Evolutionary conservation across 208 protist species (phyloP), one percentile per base, ranked within the genome.

Genomic region (Crithidia expoeki): DNA sequence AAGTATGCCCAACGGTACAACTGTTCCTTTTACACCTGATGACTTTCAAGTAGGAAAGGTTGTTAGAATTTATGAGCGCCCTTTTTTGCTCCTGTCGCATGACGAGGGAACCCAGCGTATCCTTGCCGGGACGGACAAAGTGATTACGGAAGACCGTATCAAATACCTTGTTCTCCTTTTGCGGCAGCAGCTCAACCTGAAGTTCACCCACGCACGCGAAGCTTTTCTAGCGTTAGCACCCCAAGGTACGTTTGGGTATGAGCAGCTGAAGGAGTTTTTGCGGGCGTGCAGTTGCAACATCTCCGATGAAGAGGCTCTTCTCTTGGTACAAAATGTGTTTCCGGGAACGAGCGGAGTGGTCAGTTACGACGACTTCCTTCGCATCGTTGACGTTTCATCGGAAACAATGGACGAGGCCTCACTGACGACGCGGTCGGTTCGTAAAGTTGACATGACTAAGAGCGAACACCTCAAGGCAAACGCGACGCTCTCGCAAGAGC

Each of bases 231-330:
- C 71, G 19, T 57, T 97, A n/a, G 88, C 90, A 32, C 81, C 90
- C 12, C 63, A 88, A 19, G 93, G 93, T 33, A 88, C 85, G 4
- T 71, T 97, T 32, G 90, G 89, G 16, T 94, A 89, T 58, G 77
- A 70, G 19, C 88, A 97, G 57, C 33, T 97, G 57, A 81, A 86
- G 42, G 88, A 94, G 40, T 97, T 95, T 68, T 64, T 97, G 51
- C 80, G 78, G 11, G 83, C 89, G 21, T 93, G 86, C 81, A 95
- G 85, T 71, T 94, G 90, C 69, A 79, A 79, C 58, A 88, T 97
- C 46, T 86, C 77, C 1, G 86, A 95, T 38, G 81, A 94, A 55
- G 93, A 97, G 68, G 88, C 93, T 11, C 68, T 95, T 33, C 72
- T 94, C 12, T 34, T 97, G 17, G 67, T 94, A 42, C 85, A 90